phyloP scores from a whole-genome alignment of 2,329 filamentous ascomycete species.

The Teratosphaeria destructans region DNA sequence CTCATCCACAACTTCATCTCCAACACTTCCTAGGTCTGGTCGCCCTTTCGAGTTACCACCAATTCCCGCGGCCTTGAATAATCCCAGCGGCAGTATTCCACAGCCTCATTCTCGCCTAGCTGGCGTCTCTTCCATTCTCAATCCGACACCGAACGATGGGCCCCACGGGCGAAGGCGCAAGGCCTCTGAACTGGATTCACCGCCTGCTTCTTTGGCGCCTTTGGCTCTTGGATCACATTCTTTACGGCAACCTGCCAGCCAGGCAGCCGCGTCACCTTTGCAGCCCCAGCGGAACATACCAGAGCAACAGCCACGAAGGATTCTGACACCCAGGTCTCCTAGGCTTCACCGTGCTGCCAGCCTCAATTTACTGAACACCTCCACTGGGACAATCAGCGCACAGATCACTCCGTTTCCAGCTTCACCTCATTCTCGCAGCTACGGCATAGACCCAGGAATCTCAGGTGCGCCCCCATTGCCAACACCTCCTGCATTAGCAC shows the following conservation, averaged over 20 bases:
- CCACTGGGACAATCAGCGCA: conserved; percentile 38
- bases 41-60: conserved; percentile 21
- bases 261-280: conserved; percentile 14
- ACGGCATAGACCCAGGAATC: conserved; percentile 33
- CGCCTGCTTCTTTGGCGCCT: conserved; percentile 27
- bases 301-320: conserved; percentile 27
- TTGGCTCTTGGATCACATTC: conserved; percentile 6
- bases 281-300: not conserved
- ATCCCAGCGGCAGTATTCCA: conserved; percentile 12
- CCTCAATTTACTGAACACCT: conserved; percentile 33
- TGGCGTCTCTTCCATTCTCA: conserved; percentile 38
- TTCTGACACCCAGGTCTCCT: conserved; percentile 51
- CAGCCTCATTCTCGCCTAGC: conserved; percentile 24
- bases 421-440: conserved; percentile 30
- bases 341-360: conserved; percentile 41
- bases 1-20: conserved; percentile 1
- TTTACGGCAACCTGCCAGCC: not conserved
- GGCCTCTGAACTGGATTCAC: conserved; percentile 35
- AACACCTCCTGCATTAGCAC: conserved; percentile 31
- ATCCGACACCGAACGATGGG: conserved; percentile 29
- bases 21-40: not conserved
- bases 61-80: conserved; percentile 14
- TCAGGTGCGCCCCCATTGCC: conserved; percentile 38
- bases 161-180: conserved; percentile 29
- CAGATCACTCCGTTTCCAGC: conserved; percentile 39